Evolutionary conservation across 176 grass and related monocot genomes (phyloP), one percentile per base, ranked within the genome.

Genomic region (Tuctoria greenei): DNA sequence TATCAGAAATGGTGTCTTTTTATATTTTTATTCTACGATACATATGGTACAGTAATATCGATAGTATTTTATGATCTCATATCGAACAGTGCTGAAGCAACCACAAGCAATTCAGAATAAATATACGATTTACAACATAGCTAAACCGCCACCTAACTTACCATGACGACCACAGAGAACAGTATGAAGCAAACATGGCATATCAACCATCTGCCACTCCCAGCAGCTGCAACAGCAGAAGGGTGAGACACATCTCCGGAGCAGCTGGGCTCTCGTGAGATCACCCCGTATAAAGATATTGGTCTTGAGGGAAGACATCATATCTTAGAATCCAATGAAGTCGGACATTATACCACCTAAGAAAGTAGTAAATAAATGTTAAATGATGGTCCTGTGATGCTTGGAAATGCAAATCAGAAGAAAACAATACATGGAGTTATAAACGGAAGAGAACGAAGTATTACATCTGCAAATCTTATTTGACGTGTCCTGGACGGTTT

Each of bases 401-500:
- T 21, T 35, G 40, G 61, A 38, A 72, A 64, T 72, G 54, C 1
- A 52, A 28, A 66, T 58, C 31, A 73, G 0, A 61, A 71, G 51
- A 39, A 58, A 61, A 46, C 38, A 50, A 85, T 55, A 59, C 8
- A 74, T 24, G 43, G 45, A 51, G 55, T 49, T 56, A 77, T 55
- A 36, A 42, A 57, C 20, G 69, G 2, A 61, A 64, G 63, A 59
- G 1, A 58, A 46, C 40, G 28, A 65, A 84, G 15, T 14, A 81
- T 83, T 90, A 99, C 95, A 86, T 99, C 85, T 62, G 81, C 87
- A 91, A 98, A 95, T 61, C 82, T 79, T 88, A 86, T 94, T 61
- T 79, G 79, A 2, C 73, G 81, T 77, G 72, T 45, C 46, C 83
- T 83, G 21, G 74, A 67, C 80, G 79, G 67, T 79, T 98, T 94